phyloP scores from a whole-genome alignment of 305 asterid genomes.

The Withania somnifera region DNA sequence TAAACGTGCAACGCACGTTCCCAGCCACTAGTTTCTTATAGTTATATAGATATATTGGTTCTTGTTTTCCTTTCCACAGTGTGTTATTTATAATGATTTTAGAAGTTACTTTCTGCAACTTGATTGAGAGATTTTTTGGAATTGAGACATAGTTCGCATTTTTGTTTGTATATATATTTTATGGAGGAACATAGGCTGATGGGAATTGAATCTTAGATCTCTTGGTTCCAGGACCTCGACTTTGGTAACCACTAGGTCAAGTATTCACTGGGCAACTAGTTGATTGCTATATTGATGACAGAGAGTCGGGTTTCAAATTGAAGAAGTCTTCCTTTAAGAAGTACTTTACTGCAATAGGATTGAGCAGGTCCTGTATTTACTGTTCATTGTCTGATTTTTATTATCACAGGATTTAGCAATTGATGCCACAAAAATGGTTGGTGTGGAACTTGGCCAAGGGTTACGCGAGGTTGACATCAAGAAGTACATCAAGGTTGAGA shows the following conservation, averaged over 20 bases:
- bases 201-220: not conserved
- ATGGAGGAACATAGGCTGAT: not conserved
- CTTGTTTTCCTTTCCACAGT: not conserved
- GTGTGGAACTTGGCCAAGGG: slow-evolving; percentile 88
- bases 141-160: not conserved
- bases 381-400: not conserved
- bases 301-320: not conserved
- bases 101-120: not conserved
- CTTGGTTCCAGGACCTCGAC: not conserved
- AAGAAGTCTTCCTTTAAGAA: not conserved
- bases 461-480: slow-evolving; percentile 91
- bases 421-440: slow-evolving; percentile 77
- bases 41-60: not conserved
- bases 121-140: not conserved
- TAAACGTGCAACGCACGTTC: too few relatives aligned
- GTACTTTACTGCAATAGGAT: not conserved
- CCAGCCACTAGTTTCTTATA: too few relatives aligned
- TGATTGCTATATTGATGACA: not conserved
- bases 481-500: slow-evolving; percentile 91
- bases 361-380: not conserved
- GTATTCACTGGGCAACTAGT: not conserved
- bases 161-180: not conserved
- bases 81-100: not conserved
- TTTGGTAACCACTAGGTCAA: not conserved
- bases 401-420: slow-evolving; percentile 69